Evolutionary conservation across 768 basidiomycete species (phyloP).

Genomic region (Leucocoprinus leucothites): DNA sequence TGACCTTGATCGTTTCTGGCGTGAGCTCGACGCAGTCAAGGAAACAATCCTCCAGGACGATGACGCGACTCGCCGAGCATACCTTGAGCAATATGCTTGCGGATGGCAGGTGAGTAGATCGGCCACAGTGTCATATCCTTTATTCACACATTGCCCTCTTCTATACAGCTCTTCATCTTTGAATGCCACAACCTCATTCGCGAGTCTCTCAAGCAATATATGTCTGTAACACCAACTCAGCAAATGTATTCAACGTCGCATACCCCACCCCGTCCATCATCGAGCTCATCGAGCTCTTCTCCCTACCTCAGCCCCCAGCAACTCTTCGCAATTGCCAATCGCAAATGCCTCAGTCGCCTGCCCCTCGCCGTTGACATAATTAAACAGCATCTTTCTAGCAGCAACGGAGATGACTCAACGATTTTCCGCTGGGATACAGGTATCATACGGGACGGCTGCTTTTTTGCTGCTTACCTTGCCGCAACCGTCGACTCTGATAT

Average conservation of each 20-base stretch:
- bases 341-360: slow-evolving; percentile 48
- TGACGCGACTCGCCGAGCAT: slow-evolving; percentile 29
- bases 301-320: slow-evolving; percentile 45
- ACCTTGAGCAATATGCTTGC: slow-evolving; percentile 64
- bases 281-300: slow-evolving; percentile 36
- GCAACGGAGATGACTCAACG: slow-evolving; percentile 27
- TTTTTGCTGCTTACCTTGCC: slow-evolving; percentile 78
- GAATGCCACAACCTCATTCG: slow-evolving; percentile 89
- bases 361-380: slow-evolving; percentile 51
- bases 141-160: slow-evolving; percentile 17
- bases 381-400: slow-evolving; percentile 42
- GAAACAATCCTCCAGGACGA: slow-evolving; percentile 28
- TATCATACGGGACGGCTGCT: slow-evolving; percentile 85
- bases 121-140: slow-evolving; percentile 6
- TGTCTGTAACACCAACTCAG: slow-evolving; percentile 21
- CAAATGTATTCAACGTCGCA: slow-evolving; percentile 31
- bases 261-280: slow-evolving; percentile 47
- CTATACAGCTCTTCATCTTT: slow-evolving; percentile 78
- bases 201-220: slow-evolving; percentile 69
- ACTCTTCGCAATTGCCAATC: slow-evolving; percentile 45
- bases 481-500: slow-evolving; percentile 57
- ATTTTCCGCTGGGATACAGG: slow-evolving; percentile 87
- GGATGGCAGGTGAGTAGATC: slow-evolving; percentile 73
- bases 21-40: slow-evolving; percentile 71
- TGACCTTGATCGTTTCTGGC: slow-evolving; percentile 77